phyloP scores from a whole-genome alignment of 441 rosid species.

The Geranium incanum region DNA sequence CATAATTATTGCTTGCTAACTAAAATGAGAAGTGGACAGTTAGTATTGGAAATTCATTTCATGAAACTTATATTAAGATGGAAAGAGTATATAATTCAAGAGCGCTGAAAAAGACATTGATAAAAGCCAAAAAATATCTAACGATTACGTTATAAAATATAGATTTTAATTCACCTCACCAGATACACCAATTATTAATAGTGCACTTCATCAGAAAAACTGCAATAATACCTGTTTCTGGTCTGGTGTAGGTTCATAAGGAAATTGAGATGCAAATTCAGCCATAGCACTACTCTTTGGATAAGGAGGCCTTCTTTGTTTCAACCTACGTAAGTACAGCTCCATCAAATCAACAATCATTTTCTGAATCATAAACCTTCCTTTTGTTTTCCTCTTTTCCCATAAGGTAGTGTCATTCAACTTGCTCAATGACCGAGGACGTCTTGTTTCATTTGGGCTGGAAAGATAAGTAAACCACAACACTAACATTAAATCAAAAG shows the following conservation, averaged over 20 bases:
- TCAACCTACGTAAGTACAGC: conserved; percentile 81
- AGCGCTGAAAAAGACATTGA: background rate
- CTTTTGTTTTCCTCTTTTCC: conserved; percentile 91
- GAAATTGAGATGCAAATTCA: conserved; percentile 64
- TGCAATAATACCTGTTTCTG: conserved; percentile 58
- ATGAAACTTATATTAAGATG: background rate
- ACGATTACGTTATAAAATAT: background rate
- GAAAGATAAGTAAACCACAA: conserved; percentile 21
- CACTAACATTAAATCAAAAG: conserved; percentile 6
- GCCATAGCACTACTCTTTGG: conserved; percentile 57
- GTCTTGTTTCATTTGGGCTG: conserved; percentile 83
- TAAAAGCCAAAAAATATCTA: background rate
- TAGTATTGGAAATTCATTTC: background rate
- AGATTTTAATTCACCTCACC: background rate
- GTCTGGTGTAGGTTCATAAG: conserved; percentile 82
- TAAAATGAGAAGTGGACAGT: background rate
- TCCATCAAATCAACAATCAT: conserved; percentile 98
- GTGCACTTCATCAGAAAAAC: conserved; percentile 9
- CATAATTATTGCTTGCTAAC: background rate
- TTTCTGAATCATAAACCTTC: conserved; percentile 91
- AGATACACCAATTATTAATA: background rate
- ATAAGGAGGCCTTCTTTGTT: conserved; percentile 77
- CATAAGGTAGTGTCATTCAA: conserved; percentile 70
- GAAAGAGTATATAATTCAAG: conserved; percentile 3
- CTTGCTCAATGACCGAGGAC: conserved; percentile 74